A percentile compares a stretch with the other conserved stretches of the same genome.
Conservation (phyloP, 129 eudicot genomes). For the Ambrosia trifida region DNA sequence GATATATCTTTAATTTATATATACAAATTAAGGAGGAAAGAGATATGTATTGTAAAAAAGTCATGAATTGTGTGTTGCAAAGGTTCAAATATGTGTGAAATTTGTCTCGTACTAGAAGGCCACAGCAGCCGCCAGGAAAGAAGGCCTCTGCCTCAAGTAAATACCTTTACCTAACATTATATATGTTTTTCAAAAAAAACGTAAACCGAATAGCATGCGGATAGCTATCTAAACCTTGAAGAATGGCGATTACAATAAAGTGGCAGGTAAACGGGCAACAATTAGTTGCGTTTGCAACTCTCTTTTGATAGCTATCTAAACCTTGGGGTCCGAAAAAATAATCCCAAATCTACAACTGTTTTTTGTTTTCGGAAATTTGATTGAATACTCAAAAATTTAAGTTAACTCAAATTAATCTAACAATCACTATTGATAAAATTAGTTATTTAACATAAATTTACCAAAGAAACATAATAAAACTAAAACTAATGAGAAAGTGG, state of each 20-base stretch:
- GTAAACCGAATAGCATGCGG: too few species aligned
- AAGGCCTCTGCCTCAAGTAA: background rate
- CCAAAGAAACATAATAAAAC: too few species aligned
- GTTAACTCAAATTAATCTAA: too few species aligned
- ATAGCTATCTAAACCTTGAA: too few species aligned
- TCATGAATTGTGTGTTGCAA: slow-evolving; percentile 20
- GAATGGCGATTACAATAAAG: too few species aligned
- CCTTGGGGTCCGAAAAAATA: background rate
- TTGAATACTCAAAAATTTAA: background rate
- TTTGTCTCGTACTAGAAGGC: slow-evolving; percentile 16
- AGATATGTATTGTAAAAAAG: background rate
- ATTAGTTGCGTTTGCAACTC: too few species aligned
- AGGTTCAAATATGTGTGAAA: slow-evolving; percentile 6
- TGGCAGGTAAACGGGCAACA: too few species aligned
- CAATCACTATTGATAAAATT: too few species aligned
- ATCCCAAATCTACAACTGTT: background rate
- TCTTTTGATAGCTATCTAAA: too few species aligned
- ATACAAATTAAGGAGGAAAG: background rate
- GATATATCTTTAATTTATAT: background rate
- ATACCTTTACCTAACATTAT: background rate
- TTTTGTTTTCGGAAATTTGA: background rate
- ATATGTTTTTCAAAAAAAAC: too few species aligned
- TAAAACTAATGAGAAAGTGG: too few species aligned
- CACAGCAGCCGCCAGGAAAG: slow-evolving; percentile 12
- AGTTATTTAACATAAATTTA: too few species aligned